A percentile compares a stretch with the other conserved stretches of the same genome.
Conservation (phyloP, 2,329 filamentous ascomycete species). For the Pseudogymnoascus sp. region DNA sequence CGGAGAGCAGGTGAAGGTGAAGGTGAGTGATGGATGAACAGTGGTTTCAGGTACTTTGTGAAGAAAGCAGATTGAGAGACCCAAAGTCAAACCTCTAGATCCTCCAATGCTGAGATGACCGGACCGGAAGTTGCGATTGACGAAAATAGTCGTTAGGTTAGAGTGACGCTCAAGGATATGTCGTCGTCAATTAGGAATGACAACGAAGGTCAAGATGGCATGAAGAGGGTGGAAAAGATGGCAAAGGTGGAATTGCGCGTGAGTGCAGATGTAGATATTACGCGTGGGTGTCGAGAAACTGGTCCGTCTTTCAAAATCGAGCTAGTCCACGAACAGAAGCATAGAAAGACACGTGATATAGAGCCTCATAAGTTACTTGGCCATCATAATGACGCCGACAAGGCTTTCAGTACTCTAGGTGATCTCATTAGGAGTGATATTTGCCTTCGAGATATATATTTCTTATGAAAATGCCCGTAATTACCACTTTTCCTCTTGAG, state of each 20-base stretch:
- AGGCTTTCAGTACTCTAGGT: neutral
- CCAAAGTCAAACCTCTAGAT: conserved; percentile 29
- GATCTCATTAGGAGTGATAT: neutral
- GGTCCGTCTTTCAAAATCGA: neutral
- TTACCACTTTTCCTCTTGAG: neutral
- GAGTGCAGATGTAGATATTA: conserved; percentile 3
- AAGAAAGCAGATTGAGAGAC: conserved; percentile 29
- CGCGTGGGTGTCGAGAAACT: neutral
- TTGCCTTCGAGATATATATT: neutral
- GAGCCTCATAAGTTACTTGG: neutral
- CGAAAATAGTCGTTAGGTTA: neutral
- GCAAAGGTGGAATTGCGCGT: neutral
- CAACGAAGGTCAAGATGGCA: neutral
- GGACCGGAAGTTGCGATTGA: neutral
- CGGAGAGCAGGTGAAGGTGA: conserved; percentile 26
- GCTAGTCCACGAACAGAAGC: neutral
- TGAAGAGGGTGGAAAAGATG: neutral
- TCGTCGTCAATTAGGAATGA: neutral
- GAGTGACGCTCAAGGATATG: neutral
- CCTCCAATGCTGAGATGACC: conserved; percentile 18
- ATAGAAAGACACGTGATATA: neutral
- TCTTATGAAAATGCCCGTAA: neutral
- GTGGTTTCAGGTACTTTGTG: conserved; percentile 21
- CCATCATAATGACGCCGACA: neutral
- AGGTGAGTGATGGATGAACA: conserved; percentile 28